These are phyloP conservation scores for Cicer yamashitae DNA, from an alignment of 306 rosid genomes.

Conservation along the genomic window DNA sequence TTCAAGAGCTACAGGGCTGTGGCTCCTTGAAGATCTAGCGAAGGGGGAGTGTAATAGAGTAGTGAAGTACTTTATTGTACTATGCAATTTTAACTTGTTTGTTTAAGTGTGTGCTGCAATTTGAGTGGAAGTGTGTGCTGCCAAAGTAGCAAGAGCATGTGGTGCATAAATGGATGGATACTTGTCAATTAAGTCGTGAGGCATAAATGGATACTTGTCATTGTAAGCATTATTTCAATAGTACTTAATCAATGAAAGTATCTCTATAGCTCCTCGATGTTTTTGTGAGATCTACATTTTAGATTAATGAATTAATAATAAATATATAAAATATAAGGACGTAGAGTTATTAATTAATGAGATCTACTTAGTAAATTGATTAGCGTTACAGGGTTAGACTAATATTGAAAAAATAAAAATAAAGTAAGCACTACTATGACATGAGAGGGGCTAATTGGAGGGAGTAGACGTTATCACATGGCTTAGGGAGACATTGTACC, in stretches of 20 bases:
- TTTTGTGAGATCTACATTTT: too few species aligned
- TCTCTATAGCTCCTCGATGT: too few species aligned
- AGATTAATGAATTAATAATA: too few species aligned
- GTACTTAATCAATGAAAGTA: too few species aligned
- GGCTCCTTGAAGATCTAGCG: conserved; percentile 37
- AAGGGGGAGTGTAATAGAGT: background rate
- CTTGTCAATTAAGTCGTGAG: background rate
- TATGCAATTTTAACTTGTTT: background rate
- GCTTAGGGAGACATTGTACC: background rate
- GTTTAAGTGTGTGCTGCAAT: conserved; percentile 52
- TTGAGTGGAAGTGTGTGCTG: conserved; percentile 52
- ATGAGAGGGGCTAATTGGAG: background rate
- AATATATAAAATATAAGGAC: too few species aligned
- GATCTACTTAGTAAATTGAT: too few species aligned
- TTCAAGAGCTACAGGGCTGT: conserved; percentile 21
- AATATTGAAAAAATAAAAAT: too few species aligned
- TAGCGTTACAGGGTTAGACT: too few species aligned
- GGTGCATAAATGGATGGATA: background rate
- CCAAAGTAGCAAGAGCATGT: conserved; percentile 22
- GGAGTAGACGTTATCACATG: background rate
- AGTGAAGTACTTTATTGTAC: background rate
- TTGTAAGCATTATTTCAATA: too few species aligned
- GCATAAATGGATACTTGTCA: background rate
- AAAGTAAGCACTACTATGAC: too few species aligned
- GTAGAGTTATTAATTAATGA: too few species aligned